Evolutionary conservation across 129 eudicot genomes (phyloP).

Genomic region (Ambrosia artemisiifolia): DNA sequence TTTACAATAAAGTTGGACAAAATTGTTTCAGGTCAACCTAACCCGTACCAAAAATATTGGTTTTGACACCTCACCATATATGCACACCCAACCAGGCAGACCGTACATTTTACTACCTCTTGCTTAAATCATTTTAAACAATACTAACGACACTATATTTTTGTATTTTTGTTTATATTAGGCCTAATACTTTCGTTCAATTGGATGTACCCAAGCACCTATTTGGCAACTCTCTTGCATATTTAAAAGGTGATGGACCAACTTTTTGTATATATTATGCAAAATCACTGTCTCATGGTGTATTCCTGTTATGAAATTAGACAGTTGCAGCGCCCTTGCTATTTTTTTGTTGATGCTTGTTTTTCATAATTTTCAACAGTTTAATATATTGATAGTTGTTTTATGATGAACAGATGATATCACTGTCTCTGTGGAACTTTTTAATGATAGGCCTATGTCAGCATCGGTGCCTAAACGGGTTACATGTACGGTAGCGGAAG

Average conservation of each 20-base stretch:
- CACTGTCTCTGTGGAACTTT: conserved; percentile 66
- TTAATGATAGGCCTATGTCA: conserved; percentile 72
- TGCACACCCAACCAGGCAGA: background rate
- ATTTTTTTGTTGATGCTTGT: background rate
- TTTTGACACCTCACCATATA: background rate
- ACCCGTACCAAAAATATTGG: background rate
- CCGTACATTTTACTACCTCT: background rate
- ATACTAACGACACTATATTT: conserved; percentile 5
- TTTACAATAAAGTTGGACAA: background rate
- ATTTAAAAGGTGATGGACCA: conserved; percentile 64
- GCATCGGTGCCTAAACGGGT: conserved; percentile 86
- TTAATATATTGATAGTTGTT: conserved; percentile 16
- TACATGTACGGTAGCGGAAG: conserved; percentile 85
- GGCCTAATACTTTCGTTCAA: conserved; percentile 70
- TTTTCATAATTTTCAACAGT: background rate
- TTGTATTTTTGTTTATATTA: conserved; percentile 21
- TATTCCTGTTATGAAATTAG: background rate
- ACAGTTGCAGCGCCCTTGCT: background rate
- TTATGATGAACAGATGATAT: conserved; percentile 62
- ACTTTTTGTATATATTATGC: background rate
- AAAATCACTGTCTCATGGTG: background rate
- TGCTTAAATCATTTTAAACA: background rate
- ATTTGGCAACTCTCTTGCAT: conserved; percentile 68
- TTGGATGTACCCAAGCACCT: conserved; percentile 76
- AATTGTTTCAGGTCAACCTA: background rate